Evolutionary conservation across 2,329 filamentous ascomycete species (phyloP).

Genomic region (Thielaviopsis musarum): DNA sequence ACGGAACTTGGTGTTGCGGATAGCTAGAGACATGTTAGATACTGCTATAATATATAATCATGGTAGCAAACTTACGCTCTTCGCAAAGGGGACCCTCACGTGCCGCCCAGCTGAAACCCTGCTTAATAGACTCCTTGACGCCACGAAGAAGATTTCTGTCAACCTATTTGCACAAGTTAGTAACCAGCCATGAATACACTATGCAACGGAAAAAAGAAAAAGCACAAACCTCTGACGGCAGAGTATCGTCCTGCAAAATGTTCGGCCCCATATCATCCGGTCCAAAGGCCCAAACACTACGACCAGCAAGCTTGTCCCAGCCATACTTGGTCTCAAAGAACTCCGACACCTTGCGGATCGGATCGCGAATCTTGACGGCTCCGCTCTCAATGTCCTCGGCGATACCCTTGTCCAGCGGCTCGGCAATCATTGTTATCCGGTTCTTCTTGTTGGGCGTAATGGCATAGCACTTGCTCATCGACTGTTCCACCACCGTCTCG

Average conservation of each 20-base stretch:
- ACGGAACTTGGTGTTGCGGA: constrained; percentile 95
- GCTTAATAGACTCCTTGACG: constrained; percentile 81
- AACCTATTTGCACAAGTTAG: constrained; percentile 35
- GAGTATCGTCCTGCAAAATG: constrained; percentile 88
- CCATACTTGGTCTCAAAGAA: constrained; percentile 97
- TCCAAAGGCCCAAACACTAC: constrained; percentile 97
- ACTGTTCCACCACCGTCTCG: constrained; percentile 94
- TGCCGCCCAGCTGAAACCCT: constrained; percentile 94
- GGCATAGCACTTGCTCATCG: constrained; percentile 93
- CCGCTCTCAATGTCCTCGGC: constrained; percentile 87
- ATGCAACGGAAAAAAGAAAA: constrained; percentile 13
- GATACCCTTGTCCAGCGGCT: constrained; percentile 87
- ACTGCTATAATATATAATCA: constrained; percentile 4
- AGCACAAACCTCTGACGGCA: constrained; percentile 70
- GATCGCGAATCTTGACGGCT: constrained; percentile 79
- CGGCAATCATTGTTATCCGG: constrained; percentile 95
- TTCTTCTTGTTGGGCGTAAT: constrained; percentile 99
- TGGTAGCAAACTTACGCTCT: constrained; percentile 53
- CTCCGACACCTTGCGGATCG: constrained; percentile 80
- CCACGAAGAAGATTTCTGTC: constrained; percentile 79
- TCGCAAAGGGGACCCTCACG: constrained; percentile 92
- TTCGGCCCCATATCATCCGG: constrained; percentile 91
- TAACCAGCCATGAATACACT: neutral
- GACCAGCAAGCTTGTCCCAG: constrained; percentile 84
- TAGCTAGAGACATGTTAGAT: constrained; percentile 38